Evolutionary conservation across 345 rosid genomes (phyloP).

Genomic region (Kandelia obovata): DNA sequence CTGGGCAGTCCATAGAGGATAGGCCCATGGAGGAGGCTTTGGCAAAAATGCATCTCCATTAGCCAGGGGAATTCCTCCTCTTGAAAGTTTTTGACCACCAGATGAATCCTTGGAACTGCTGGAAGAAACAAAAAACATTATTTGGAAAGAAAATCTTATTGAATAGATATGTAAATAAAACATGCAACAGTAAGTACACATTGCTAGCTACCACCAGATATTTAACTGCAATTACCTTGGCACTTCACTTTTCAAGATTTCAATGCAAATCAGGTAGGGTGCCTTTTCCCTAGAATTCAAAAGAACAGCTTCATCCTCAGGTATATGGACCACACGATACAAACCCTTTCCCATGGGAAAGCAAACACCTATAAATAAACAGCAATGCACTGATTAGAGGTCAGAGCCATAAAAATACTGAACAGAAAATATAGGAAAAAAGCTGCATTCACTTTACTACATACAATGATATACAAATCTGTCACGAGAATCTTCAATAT

Average conservation of each 20-base stretch:
- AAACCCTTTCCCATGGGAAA: constrained; percentile 98
- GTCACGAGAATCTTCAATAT: too few relatives aligned
- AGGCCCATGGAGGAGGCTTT: constrained; percentile 99
- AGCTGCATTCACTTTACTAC: neutral
- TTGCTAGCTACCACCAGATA: neutral
- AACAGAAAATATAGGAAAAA: neutral
- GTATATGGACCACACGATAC: constrained; percentile 92
- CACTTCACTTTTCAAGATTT: constrained; percentile 82
- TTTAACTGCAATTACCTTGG: constrained; percentile 49
- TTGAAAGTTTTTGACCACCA: constrained; percentile 80
- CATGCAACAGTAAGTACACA: neutral
- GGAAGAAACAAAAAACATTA: constrained; percentile 12
- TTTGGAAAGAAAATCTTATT: too few relatives aligned
- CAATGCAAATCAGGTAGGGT: constrained; percentile 84
- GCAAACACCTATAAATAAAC: constrained; percentile 67
- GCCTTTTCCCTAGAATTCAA: constrained; percentile 99
- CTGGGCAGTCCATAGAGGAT: constrained; percentile 96
- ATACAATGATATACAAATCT: neutral
- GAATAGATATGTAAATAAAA: too few relatives aligned
- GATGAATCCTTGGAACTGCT: constrained; percentile 69
- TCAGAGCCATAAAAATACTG: neutral
- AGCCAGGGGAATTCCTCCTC: constrained; percentile 97
- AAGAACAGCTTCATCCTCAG: constrained; percentile 96
- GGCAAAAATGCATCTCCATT: constrained; percentile 93
- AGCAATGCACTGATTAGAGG: constrained; percentile 9